Conservation (phyloP, 495 filamentous ascomycete genomes). For the Hypoxylon lienhwacheense region DNA sequence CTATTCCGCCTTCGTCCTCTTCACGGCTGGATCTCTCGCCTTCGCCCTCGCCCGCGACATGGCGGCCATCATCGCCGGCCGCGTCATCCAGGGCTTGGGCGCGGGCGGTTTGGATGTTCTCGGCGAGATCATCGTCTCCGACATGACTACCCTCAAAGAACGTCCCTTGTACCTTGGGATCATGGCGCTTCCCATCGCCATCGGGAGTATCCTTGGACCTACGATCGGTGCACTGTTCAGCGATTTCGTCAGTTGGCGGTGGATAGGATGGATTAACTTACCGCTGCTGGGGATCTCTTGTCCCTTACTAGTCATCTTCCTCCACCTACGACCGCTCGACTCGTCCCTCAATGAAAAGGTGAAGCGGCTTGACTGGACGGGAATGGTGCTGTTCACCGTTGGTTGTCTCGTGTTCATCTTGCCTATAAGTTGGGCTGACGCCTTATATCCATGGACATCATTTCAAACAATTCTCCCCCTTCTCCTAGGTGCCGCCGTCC, state of each 20-base stretch:
- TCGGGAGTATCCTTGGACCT: conserved; percentile 41
- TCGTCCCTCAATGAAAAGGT: conserved; percentile 29
- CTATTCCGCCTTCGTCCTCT: conserved; percentile 64
- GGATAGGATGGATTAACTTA: conserved; percentile 51
- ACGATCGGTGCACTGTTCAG: conserved; percentile 44
- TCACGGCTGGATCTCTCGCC: conserved; percentile 63
- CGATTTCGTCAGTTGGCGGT: conserved; percentile 43
- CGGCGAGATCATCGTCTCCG: conserved; percentile 73
- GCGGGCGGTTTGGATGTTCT: conserved; percentile 74
- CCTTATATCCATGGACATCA: conserved; percentile 46
- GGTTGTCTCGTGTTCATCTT: conserved; percentile 41
- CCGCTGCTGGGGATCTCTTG: conserved; percentile 36
- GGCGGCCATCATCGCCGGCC: conserved; percentile 68
- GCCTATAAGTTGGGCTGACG: conserved; percentile 49
- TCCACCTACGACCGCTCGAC: conserved; percentile 36
- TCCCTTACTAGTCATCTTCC: conserved; percentile 38
- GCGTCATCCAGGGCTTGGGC: conserved; percentile 74
- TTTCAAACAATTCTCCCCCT: conserved; percentile 45
- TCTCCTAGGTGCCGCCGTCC: conserved; percentile 39
- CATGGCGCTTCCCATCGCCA: conserved; percentile 41
- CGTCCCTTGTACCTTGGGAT: conserved; percentile 45
- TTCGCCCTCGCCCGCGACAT: conserved; percentile 67
- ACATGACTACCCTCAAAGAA: conserved; percentile 49
- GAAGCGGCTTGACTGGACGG: conserved; percentile 49
- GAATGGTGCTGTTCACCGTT: conserved; percentile 43